Percentiles rank a stretch among this genome's conserved stretches.
phyloP scores from a whole-genome alignment of 1,284 basidiomycete species.

The Malassezia globosa region DNA sequence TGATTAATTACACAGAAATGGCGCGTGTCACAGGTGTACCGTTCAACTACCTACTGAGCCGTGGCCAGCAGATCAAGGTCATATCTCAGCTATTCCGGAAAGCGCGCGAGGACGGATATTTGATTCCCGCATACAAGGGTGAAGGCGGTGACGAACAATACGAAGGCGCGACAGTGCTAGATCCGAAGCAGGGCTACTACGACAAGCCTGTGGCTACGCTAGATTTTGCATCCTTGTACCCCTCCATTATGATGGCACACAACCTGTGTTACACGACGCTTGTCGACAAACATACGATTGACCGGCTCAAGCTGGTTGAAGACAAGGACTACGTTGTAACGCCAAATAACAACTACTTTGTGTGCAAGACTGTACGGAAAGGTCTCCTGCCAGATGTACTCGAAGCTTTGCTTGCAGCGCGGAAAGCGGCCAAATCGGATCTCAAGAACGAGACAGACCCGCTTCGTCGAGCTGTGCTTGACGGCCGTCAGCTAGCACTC shows the following conservation, averaged over 20 bases:
- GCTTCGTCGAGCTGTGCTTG: constrained; percentile 43
- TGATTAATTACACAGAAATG: constrained; percentile 48
- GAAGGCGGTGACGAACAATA: constrained; percentile 46
- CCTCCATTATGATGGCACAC: constrained; percentile 47
- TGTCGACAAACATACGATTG: constrained; percentile 41
- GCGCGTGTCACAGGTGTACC: constrained; percentile 46
- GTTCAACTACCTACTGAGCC: constrained; percentile 46
- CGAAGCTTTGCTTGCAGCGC: constrained; percentile 38
- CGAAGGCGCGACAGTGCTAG: constrained; percentile 45
- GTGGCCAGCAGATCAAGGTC: constrained; percentile 47
- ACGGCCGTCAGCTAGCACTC: constrained; percentile 44
- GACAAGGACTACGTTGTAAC: constrained; percentile 42
- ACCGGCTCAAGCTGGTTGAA: constrained; percentile 35
- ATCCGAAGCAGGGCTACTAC: constrained; percentile 46
- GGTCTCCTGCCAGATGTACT: constrained; percentile 43
- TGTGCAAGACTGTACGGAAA: constrained; percentile 34
- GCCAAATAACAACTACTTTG: constrained; percentile 47
- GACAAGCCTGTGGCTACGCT: constrained; percentile 44
- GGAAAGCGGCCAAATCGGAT: constrained; percentile 45
- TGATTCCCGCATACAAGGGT: constrained; percentile 43
- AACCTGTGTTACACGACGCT: constrained; percentile 47
- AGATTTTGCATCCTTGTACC: constrained; percentile 46
- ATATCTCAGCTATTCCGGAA: constrained; percentile 46
- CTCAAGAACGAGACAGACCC: constrained; percentile 46
- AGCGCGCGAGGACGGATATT: constrained; percentile 42